Percentiles rank a stretch among this genome's conserved stretches.
These are phyloP conservation scores for Suhomyces sp. DNA, from an alignment of 805 yeast species.

Conservation along the genomic window DNA sequence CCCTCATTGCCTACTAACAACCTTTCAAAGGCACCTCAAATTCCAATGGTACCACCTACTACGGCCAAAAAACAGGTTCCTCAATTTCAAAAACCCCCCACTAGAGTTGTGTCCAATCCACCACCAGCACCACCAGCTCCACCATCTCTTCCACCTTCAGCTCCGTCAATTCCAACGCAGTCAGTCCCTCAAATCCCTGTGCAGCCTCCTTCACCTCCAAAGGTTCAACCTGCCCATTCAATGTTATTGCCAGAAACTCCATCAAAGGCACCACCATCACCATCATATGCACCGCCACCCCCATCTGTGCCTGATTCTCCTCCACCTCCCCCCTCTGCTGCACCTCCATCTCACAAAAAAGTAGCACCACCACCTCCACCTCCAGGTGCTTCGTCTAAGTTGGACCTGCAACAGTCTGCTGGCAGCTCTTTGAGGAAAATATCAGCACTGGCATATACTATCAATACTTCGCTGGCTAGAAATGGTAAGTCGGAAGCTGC, in stretches of 20 bases:
- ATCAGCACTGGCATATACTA: conserved; percentile 66
- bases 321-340: conserved; percentile 11
- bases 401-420: conserved; percentile 44
- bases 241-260: conserved; percentile 7
- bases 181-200: no score
- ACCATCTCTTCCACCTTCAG: conserved; percentile 20
- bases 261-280: conserved; percentile 16
- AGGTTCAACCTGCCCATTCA: conserved; percentile 8
- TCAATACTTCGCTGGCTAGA: conserved; percentile 35
- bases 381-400: conserved; percentile 30
- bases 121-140: conserved; percentile 20
- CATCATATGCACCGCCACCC: conserved; percentile 16
- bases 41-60: conserved; percentile 10
- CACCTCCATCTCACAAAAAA: conserved; percentile 12
- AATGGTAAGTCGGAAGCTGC: conserved; percentile 17
- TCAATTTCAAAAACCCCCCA: conserved; percentile 14
- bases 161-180: conserved; percentile 12
- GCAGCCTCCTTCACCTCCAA: conserved; percentile 23
- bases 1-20: conserved; percentile 1
- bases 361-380: conserved; percentile 29
- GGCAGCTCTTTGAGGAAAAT: conserved; percentile 58
- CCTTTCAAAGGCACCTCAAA: conserved; percentile 5
- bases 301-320: conserved; percentile 13
- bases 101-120: conserved; percentile 5
- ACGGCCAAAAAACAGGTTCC: no score